Evolutionary conservation across 768 basidiomycete genomes (phyloP), one percentile per base, ranked within the genome.

Genomic region (Leccinum boreale): DNA sequence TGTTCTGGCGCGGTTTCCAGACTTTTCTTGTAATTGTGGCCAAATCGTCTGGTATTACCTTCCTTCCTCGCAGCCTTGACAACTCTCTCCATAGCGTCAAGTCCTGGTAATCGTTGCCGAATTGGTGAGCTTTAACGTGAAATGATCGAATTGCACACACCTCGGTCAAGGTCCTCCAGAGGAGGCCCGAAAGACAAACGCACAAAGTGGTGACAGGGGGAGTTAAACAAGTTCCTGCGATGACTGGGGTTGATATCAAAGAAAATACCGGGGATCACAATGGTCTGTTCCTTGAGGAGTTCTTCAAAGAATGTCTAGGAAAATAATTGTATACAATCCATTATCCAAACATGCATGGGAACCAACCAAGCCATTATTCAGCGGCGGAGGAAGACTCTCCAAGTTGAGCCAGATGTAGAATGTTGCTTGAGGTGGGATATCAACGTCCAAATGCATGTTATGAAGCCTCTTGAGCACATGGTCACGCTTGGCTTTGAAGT

Each of bases 331-430:
- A 53, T 45, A 59, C 46, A 53, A 47, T 47, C 35, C 36, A 10
- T 50, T 19, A 21, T 54, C 24, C 42, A 49, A 51, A n/a, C 2
- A 52, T 14, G 28, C 4, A 24, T 12, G n/a, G 23, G 15, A 15
- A 76, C 80, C 6, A 59, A 90, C 89, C 66, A 97, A 75, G 19
- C 94, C 94, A 66, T 92, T 92, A 75, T 94, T 92, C 46, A 97
- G 70, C 7, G 95, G 95, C 5, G 83, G 64, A 9, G 92, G 89
- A 49, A 97, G 80, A 55, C 78, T 79, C 69, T 87, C 87, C 21
- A 96, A 79, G 74, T 91, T 90, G 58, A 95, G 82, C 94, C 95
- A 97, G 69, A 97, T 85, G 74, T 98, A 97, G 75, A 97, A 98
- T 3, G 95, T 97, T 55, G 86, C 85, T 19, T 77, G 77, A 6